phyloP scores from a whole-genome alignment of 257 asterid genomes.

The Solanum tarijense region DNA sequence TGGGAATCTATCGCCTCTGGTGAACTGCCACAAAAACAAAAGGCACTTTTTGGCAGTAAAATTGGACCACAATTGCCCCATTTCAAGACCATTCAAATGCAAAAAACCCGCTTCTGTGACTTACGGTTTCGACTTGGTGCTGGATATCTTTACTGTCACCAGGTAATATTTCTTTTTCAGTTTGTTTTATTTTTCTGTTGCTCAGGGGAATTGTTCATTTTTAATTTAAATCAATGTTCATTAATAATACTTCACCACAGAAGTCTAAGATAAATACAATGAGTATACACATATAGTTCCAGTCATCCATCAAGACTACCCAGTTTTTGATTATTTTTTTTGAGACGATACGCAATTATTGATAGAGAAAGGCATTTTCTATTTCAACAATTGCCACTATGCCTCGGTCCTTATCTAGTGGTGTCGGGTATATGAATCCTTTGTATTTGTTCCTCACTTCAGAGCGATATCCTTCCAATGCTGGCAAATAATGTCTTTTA shows the following conservation, averaged over 20 bases:
- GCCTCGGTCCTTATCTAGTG: not conserved
- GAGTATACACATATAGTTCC: not conserved
- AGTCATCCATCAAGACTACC: not conserved
- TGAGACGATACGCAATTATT: not conserved
- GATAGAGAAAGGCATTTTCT: not conserved
- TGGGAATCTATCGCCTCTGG: constrained; percentile 74
- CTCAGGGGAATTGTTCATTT: not conserved
- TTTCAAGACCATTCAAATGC: constrained; percentile 57
- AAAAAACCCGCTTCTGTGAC: constrained; percentile 62
- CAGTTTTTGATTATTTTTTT: not conserved
- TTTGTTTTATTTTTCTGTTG: not conserved
- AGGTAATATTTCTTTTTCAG: constrained; percentile 28
- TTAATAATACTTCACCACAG: not conserved
- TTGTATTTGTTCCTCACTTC: not conserved
- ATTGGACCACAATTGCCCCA: constrained; percentile 40
- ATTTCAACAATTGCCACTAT: not conserved
- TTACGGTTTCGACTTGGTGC: constrained; percentile 70
- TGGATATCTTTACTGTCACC: constrained; percentile 85
- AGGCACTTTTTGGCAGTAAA: constrained; percentile 37
- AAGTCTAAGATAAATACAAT: not conserved
- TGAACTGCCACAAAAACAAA: constrained; percentile 63
- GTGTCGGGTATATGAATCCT: not conserved
- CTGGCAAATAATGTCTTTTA: not conserved
- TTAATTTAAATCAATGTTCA: not conserved
- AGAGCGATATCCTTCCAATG: not conserved